phyloP scores from a whole-genome alignment of 2,329 filamentous ascomycete genomes.

The Fusarium sp. region DNA sequence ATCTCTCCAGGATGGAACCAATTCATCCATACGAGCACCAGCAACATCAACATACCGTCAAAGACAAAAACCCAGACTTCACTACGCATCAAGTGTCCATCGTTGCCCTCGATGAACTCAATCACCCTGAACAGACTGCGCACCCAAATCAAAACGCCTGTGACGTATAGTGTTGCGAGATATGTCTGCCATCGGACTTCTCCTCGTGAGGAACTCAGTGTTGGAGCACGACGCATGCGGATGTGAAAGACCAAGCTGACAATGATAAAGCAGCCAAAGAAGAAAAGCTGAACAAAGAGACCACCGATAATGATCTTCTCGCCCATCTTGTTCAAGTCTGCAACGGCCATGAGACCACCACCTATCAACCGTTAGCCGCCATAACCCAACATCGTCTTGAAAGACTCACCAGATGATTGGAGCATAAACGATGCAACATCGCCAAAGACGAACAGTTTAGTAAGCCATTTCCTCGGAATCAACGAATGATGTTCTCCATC shows the following conservation, averaged over 20 bases:
- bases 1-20: conserved; percentile 48
- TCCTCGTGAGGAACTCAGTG: conserved; percentile 13
- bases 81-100: conserved; percentile 49
- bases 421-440: conserved; percentile 59
- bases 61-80: conserved; percentile 54
- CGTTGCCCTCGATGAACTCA: conserved; percentile 55
- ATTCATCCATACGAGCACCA: conserved; percentile 45
- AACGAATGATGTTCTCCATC: conserved; percentile 55
- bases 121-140: conserved; percentile 56
- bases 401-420: conserved; percentile 37
- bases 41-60: conserved; percentile 52
- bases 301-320: conserved; percentile 63
- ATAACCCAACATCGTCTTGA: background rate
- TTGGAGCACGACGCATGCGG: conserved; percentile 37
- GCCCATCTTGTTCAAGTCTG: conserved; percentile 47
- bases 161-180: conserved; percentile 44
- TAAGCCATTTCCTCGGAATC: conserved; percentile 57
- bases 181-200: conserved; percentile 49
- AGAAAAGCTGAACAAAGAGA: conserved; percentile 65
- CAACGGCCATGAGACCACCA: conserved; percentile 41
- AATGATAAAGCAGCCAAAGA: conserved; percentile 64
- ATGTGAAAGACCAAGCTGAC: conserved; percentile 59
- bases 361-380: conserved; percentile 19
- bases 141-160: conserved; percentile 52
- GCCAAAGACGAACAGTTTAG: conserved; percentile 64